phyloP scores from a whole-genome alignment of 768 basidiomycete genomes.

The Guyanaporus albipodus region DNA sequence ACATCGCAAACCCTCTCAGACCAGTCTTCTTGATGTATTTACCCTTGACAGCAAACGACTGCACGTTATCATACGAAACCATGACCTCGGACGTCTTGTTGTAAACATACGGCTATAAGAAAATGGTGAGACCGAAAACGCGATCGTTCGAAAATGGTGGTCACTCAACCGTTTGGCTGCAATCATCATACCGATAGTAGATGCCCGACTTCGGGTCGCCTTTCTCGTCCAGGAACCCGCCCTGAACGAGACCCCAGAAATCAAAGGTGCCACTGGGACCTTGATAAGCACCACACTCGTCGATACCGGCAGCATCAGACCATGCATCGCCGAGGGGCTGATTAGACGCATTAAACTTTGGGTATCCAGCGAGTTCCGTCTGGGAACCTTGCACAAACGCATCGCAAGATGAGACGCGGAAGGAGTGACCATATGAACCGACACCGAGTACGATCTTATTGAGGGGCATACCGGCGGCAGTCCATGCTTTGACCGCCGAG shows the following conservation, averaged over 20 bases:
- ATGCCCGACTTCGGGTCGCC: conserved; percentile 41
- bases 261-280: conserved; percentile 51
- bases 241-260: conserved; percentile 57
- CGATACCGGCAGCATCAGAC: conserved; percentile 44
- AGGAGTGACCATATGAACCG: conserved; percentile 79
- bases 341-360: conserved; percentile 42
- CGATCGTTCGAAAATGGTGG: neutral
- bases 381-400: conserved; percentile 40
- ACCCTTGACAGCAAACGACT: conserved; percentile 60
- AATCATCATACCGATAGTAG: conserved; percentile 54
- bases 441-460: conserved; percentile 74
- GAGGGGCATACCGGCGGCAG: conserved; percentile 66
- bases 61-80: conserved; percentile 61
- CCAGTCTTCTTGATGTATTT: conserved; percentile 48
- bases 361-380: conserved; percentile 43
- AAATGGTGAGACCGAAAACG: neutral
- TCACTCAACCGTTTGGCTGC: conserved; percentile 65
- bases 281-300: conserved; percentile 50
- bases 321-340: conserved; percentile 57
- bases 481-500: conserved; percentile 71
- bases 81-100: conserved; percentile 51
- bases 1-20: conserved; percentile 66
- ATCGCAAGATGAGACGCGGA: conserved; percentile 35
- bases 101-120: conserved; percentile 62
- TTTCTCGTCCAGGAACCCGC: conserved; percentile 44